phyloP scores from a whole-genome alignment of 495 filamentous ascomycete genomes.

The Chaetomium cochliodes region DNA sequence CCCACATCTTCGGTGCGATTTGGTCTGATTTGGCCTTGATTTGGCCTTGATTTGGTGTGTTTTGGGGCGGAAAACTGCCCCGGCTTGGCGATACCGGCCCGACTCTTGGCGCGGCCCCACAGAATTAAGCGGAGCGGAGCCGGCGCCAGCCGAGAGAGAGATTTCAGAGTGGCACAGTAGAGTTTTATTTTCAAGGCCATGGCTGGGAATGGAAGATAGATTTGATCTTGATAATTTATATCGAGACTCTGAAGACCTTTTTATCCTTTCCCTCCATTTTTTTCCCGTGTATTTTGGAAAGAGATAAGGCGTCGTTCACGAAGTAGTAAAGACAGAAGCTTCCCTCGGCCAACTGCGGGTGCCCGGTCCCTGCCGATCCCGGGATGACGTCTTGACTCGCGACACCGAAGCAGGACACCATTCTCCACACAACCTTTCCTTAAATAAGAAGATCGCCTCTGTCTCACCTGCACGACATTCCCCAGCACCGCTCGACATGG shows the following conservation, averaged over 20 bases:
- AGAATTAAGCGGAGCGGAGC: not conserved
- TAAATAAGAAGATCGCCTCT: not conserved
- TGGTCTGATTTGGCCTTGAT: too few species aligned
- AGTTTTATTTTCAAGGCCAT: not conserved
- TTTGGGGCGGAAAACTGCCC: not conserved
- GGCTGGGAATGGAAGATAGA: too few species aligned
- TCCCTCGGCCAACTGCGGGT: not conserved
- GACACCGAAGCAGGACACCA: not conserved
- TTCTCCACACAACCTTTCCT: not conserved
- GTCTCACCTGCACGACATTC: not conserved
- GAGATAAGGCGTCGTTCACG: too few species aligned
- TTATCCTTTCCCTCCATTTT: not conserved
- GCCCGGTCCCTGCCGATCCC: not conserved
- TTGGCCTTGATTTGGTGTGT: too few species aligned
- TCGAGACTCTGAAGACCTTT: too few species aligned
- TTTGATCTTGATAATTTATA: not conserved
- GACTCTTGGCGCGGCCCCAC: constrained; percentile 15
- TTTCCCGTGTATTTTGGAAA: too few species aligned
- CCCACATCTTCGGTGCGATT: too few species aligned
- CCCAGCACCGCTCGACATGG: not conserved
- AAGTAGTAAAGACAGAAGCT: not conserved
- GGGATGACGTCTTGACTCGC: constrained; percentile 10
- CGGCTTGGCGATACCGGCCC: constrained; percentile 19
- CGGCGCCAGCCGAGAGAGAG: not conserved
- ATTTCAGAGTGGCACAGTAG: not conserved